These are phyloP conservation scores for Rubia tinctorum DNA, from an alignment of 305 asterid species.

Conservation along the genomic window DNA sequence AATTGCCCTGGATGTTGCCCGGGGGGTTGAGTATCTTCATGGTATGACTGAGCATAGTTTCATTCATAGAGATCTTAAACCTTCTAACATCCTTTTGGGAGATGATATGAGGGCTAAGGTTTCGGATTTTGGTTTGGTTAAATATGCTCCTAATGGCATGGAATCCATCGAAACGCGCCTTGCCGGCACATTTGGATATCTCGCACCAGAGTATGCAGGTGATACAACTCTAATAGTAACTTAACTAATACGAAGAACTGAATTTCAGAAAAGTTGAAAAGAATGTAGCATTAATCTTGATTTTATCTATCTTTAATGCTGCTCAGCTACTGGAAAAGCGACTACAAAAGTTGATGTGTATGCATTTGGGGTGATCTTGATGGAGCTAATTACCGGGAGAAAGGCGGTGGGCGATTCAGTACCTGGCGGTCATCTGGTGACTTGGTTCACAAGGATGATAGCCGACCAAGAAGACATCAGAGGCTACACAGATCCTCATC, in stretches of 20 bases:
- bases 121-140: conserved; percentile 87
- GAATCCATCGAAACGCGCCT: conserved; percentile 59
- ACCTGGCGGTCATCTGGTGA: conserved; percentile 52
- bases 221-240: background rate
- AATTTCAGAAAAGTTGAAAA: no score
- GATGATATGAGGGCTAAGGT: conserved; percentile 90
- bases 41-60: conserved; percentile 68
- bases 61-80: conserved; percentile 87
- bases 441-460: conserved; percentile 60
- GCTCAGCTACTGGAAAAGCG: conserved; percentile 80
- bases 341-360: conserved; percentile 79
- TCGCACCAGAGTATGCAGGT: conserved; percentile 95
- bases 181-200: conserved; percentile 95
- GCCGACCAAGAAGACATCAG: conserved; percentile 37
- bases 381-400: conserved; percentile 76
- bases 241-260: no score
- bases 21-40: conserved; percentile 85
- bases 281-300: no score
- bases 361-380: conserved; percentile 82
- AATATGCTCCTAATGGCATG: conserved; percentile 56
- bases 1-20: conserved; percentile 76
- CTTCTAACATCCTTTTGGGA: conserved; percentile 76
- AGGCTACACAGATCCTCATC: conserved; percentile 43
- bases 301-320: conserved; percentile 5
- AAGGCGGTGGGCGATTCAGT: conserved; percentile 71